phyloP scores from a whole-genome alignment of 179 eudicot genomes.

The Silene noctiflora region DNA sequence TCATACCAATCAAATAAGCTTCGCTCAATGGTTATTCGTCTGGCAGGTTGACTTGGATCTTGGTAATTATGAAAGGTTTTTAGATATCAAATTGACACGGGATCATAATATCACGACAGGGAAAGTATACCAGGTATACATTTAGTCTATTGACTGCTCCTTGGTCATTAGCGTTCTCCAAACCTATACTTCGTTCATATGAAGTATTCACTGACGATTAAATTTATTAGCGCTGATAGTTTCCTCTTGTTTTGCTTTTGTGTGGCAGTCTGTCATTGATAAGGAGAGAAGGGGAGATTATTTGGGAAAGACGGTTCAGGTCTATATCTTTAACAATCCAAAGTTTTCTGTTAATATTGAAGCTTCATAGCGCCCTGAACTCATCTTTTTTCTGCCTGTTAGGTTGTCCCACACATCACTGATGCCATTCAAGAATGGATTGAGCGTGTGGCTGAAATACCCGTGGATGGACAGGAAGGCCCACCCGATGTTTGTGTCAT shows the following conservation, averaged over 20 bases:
- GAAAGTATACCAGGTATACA: conserved; percentile 85
- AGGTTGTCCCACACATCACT: conserved; percentile 98
- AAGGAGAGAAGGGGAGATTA: conserved; percentile 97
- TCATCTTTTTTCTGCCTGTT: conserved; percentile 19
- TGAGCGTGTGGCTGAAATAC: conserved; percentile 73
- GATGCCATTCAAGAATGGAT: conserved; percentile 99
- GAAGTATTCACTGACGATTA: conserved; percentile 17
- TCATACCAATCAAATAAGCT: conserved; percentile 13
- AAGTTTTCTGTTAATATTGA: conserved; percentile 4
- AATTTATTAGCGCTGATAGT: conserved; percentile 16
- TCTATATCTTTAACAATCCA: conserved; percentile 24
- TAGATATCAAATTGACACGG: conserved; percentile 80
- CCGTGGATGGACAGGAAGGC: conserved; percentile 86
- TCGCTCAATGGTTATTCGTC: conserved; percentile 9
- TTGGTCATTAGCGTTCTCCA: conserved; percentile 4
- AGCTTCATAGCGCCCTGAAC: conserved; percentile 5
- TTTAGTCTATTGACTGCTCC: conserved; percentile 15
- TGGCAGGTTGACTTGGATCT: conserved; percentile 97
- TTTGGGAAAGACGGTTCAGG: conserved; percentile 98
- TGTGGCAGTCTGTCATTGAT: conserved; percentile 70
- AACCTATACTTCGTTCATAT: conserved; percentile 1
- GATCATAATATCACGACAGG: conserved; percentile 98
- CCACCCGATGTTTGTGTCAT: conserved; percentile 96
- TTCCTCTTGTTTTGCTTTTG: conserved; percentile 7
- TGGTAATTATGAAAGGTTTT: conserved; percentile 95